Evolutionary conservation across 2,329 filamentous ascomycete species (phyloP), one percentile per base, ranked within the genome.

Genomic region (Epichloe gansuensis): DNA sequence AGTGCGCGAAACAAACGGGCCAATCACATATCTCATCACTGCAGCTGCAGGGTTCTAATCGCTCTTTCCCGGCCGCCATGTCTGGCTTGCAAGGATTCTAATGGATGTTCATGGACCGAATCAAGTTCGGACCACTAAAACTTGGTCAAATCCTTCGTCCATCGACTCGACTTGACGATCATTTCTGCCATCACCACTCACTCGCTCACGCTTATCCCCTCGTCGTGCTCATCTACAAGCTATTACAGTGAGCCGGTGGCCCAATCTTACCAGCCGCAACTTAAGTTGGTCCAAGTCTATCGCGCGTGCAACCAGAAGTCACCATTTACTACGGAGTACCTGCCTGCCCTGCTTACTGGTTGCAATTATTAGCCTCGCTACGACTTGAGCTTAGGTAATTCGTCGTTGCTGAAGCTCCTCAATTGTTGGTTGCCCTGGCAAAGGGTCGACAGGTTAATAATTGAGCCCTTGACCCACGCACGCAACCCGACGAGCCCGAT

Each of bases 1-100:
- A 58, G 60, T 58, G 59, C 57, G 62, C 52, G 56, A 52, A 46
- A 55, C 55, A 56, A 49, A 55, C 50, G 53, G 57, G 55, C 67
- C 67, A 69, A 69, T 68, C 57, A 63, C 58, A 56, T 55, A 54
- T 53, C 50, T 57, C 58, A 68, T 68, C 67, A 69, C 66, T 56
- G 56, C 58, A 4, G 48, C 46, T 46, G 34, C 67, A 68, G 59
- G 67, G 66, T 59, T 63, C 58, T 63, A 63, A 65, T 68, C 65
- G 65, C 65, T 60, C 57, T 58, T 54, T 58, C 55, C 52, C 54
- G 51, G 46, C 31, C 45, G 52, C 54, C 46, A 41, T 46, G 41
- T 44, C 48, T 41, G 46, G 31, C 38, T 39, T 12, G 46, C 49
- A 52, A n/a, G 52, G 49, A 37, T 51, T 25, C 3, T 31, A 11